Conservation (phyloP, 805 yeast genomes). For the Hemisphaericaspora nanyangensis region DNA sequence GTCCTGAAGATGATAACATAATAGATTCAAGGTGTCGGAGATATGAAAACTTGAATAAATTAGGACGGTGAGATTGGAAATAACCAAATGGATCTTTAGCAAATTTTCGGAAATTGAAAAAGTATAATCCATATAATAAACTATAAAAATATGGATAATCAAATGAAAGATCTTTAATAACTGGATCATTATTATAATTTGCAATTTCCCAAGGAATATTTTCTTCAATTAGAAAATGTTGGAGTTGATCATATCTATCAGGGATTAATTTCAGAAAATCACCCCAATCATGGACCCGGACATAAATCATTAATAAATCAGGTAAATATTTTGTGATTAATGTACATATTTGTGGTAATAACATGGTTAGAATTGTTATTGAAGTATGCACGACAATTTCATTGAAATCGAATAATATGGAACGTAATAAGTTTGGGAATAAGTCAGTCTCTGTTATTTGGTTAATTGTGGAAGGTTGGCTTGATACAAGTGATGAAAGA, state of each 20-base stretch:
- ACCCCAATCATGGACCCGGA: constrained; percentile 33
- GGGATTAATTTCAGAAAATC: constrained; percentile 10
- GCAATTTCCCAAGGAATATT: constrained; percentile 19
- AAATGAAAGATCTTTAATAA: constrained; percentile 17
- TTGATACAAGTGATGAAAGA: constrained; percentile 29
- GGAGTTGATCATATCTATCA: constrained; percentile 9
- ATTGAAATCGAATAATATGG: constrained; percentile 39
- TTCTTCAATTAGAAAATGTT: constrained; percentile 5
- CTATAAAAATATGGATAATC: constrained; percentile 39
- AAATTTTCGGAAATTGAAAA: constrained; percentile 44
- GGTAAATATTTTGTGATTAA: constrained; percentile 31
- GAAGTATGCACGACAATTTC: constrained; percentile 37
- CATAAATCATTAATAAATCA: constrained; percentile 40
- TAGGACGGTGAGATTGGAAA: constrained; percentile 12
- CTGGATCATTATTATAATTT: constrained; percentile 13
- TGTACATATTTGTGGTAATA: constrained; percentile 42
- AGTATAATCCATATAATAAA: constrained; percentile 55
- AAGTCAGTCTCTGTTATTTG: constrained; percentile 32
- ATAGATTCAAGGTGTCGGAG: constrained; percentile 7
- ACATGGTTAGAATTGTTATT: constrained; percentile 26
- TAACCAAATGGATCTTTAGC: constrained; percentile 39
- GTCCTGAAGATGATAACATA: background rate
- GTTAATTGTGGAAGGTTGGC: constrained; percentile 20
- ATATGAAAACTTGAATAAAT: constrained; percentile 8
- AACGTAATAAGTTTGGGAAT: constrained; percentile 33